Conservation (phyloP, 345 rosid species). For the Streptanthus diversifolius region DNA sequence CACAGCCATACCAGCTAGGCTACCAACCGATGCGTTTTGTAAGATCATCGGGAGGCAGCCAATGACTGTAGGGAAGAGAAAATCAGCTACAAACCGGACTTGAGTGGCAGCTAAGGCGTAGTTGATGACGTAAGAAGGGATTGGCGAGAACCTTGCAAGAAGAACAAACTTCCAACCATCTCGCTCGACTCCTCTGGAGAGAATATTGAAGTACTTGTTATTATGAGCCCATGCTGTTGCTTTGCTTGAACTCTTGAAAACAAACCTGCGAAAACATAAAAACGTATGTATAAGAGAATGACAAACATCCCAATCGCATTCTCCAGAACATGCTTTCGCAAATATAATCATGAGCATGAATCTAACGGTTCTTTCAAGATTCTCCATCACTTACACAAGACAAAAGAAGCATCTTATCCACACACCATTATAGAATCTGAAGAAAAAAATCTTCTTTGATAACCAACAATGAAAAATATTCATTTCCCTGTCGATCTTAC, state of each 20-base stretch:
- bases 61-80: constrained; percentile 73
- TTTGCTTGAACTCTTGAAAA: constrained; percentile 60
- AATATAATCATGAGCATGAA: neutral
- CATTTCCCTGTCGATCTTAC: neutral
- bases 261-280: constrained; percentile 48
- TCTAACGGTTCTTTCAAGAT: neutral
- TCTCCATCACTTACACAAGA: neutral
- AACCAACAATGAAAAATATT: neutral
- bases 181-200: constrained; percentile 74
- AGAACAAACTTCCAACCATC: constrained; percentile 97
- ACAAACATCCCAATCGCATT: neutral
- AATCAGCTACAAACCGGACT: constrained; percentile 73
- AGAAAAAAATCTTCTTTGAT: neutral
- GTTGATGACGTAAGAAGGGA: constrained; percentile 84
- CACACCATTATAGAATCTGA: neutral
- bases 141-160: constrained; percentile 93
- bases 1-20: constrained; percentile 94
- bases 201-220: constrained; percentile 70
- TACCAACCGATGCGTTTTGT: constrained; percentile 90
- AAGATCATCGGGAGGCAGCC: constrained; percentile 93
- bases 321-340: neutral
- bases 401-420: neutral
- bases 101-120: constrained; percentile 88
- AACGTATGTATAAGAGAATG: neutral
- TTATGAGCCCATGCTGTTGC: constrained; percentile 67